These are phyloP conservation scores for Stachybotrys chlorohalonatus DNA, from an alignment of 2,329 filamentous ascomycete species.

Conservation along the genomic window DNA sequence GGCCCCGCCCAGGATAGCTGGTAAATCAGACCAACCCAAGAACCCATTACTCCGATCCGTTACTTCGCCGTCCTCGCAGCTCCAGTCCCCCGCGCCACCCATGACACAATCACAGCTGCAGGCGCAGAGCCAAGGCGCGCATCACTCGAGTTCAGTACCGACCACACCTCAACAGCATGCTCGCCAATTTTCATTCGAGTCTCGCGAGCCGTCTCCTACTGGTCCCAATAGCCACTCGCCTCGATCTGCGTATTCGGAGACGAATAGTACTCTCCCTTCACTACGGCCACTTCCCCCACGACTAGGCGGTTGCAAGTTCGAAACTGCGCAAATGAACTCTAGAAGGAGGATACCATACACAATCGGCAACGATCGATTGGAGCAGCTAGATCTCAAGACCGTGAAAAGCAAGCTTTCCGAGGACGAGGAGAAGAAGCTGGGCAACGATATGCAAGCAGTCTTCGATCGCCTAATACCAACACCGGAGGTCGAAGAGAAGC, in stretches of 20 bases:
- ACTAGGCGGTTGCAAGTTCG: slow-evolving; percentile 68
- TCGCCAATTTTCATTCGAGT: slow-evolving; percentile 71
- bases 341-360: slow-evolving; percentile 87
- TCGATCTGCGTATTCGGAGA: slow-evolving; percentile 82
- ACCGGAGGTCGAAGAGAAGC: slow-evolving; percentile 64
- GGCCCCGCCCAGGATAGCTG: slow-evolving; percentile 38
- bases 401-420: slow-evolving; percentile 62
- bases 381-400: slow-evolving; percentile 61
- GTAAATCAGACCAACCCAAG: slow-evolving; percentile 26
- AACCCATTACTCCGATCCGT: slow-evolving; percentile 18
- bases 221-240: slow-evolving; percentile 74
- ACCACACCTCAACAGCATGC: slow-evolving; percentile 88
- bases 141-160: slow-evolving; percentile 79
- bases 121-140: slow-evolving; percentile 16
- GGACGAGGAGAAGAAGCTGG: slow-evolving; percentile 67
- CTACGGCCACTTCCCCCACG: slow-evolving; percentile 54
- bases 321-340: slow-evolving; percentile 74
- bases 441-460: slow-evolving; percentile 73
- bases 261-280: slow-evolving; percentile 64
- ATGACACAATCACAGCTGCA: not conserved
- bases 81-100: not conserved
- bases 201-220: slow-evolving; percentile 70
- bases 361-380: slow-evolving; percentile 70
- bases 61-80: slow-evolving; percentile 7
- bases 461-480: slow-evolving; percentile 82